Conservation (phyloP, 208 protist species). For the Cochliopodium minus region DNA sequence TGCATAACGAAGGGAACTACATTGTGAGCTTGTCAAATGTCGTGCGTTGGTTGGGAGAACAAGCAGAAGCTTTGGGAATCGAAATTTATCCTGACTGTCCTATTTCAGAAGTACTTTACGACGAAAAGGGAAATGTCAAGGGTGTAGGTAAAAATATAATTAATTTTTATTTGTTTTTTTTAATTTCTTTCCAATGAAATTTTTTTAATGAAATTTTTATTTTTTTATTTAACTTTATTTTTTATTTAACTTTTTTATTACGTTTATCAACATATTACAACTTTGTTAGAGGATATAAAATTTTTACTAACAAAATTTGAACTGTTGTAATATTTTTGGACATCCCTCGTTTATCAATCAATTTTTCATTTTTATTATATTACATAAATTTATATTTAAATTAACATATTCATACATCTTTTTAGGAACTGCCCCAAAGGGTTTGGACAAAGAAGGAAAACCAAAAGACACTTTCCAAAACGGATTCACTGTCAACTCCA, state of each 20-base stretch:
- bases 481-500: slow-evolving; percentile 79
- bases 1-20: slow-evolving; percentile 81
- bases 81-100: slow-evolving; percentile 86
- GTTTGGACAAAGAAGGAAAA: slow-evolving; percentile 65
- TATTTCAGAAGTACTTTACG: slow-evolving; percentile 52
- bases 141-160: background rate
- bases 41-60: slow-evolving; percentile 68
- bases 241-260: too few relatives aligned
- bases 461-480: slow-evolving; percentile 70
- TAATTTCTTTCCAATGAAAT: too few relatives aligned
- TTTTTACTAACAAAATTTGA: too few relatives aligned
- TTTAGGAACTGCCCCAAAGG: slow-evolving; percentile 44
- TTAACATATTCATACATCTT: slow-evolving; percentile 36
- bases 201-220: background rate
- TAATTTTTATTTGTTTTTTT: too few relatives aligned
- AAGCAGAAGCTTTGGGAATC: slow-evolving; percentile 81
- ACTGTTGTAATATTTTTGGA: too few relatives aligned
- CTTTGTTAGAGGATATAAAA: too few relatives aligned
- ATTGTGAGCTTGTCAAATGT: slow-evolving; percentile 75
- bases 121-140: slow-evolving; percentile 23
- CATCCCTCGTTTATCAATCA: too few relatives aligned
- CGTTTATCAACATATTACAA: too few relatives aligned
- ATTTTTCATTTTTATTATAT: too few relatives aligned
- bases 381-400: too few relatives aligned
- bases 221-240: too few relatives aligned